These are phyloP conservation scores for Teratosphaeria zuluensis DNA, from an alignment of 2,329 filamentous ascomycete species.

Conservation along the genomic window DNA sequence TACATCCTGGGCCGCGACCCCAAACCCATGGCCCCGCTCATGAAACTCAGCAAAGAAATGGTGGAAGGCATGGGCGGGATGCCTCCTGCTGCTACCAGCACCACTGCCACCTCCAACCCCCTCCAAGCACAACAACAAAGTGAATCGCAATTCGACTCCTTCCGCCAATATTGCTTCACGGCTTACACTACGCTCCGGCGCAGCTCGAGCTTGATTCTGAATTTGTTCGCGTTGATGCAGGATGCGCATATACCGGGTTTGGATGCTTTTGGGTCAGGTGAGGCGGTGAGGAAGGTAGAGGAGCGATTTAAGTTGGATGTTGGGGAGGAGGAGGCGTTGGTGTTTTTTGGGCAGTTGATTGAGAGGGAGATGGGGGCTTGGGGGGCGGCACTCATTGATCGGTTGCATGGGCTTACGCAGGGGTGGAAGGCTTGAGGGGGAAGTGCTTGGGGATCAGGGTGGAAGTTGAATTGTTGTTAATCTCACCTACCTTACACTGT, in stretches of 20 bases:
- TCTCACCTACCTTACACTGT: too few relatives aligned
- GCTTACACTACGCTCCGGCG: conserved; percentile 88
- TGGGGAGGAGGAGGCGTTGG: conserved; percentile 82
- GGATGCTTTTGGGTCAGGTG: conserved; percentile 42
- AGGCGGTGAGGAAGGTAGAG: conserved; percentile 72
- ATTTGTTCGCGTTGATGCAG: conserved; percentile 93
- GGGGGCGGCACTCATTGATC: conserved; percentile 89
- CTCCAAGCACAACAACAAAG: conserved; percentile 1
- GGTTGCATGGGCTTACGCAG: conserved; percentile 87
- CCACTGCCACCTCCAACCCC: not conserved
- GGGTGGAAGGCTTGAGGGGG: conserved; percentile 55
- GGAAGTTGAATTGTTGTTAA: too few relatives aligned
- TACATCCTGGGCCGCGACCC: conserved; percentile 96
- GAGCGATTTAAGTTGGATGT: conserved; percentile 89
- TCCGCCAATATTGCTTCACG: conserved; percentile 93
- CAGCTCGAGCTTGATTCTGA: conserved; percentile 81
- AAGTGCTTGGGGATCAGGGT: too few relatives aligned
- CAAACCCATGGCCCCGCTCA: conserved; percentile 91
- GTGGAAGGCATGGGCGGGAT: conserved; percentile 92
- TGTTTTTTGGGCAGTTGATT: conserved; percentile 80
- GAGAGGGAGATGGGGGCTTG: conserved; percentile 83
- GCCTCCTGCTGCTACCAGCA: conserved; percentile 1
- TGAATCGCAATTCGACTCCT: conserved; percentile 62
- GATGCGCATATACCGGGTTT: conserved; percentile 97
- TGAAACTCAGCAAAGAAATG: conserved; percentile 98